Conservation (phyloP, 805 yeast species). For the Candida nanaspora region DNA sequence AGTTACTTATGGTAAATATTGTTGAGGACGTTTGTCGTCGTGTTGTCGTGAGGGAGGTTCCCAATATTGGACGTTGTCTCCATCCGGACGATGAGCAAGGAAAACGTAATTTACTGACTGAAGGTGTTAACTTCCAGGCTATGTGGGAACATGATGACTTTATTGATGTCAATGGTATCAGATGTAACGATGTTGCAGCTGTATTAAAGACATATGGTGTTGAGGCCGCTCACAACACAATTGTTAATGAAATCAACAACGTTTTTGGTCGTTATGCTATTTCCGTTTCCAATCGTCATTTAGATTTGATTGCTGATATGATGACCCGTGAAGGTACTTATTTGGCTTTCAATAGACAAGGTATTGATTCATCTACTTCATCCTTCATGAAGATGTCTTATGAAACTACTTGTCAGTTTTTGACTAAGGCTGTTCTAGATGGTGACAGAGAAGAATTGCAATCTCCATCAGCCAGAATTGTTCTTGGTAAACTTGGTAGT, state of each 20-base stretch:
- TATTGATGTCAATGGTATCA: slow-evolving; percentile 80
- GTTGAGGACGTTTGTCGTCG: slow-evolving; percentile 86
- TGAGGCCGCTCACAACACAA: slow-evolving; percentile 97
- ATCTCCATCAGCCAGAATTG: slow-evolving; percentile 90
- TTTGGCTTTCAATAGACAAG: slow-evolving; percentile 95
- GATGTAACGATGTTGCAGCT: slow-evolving; percentile 89
- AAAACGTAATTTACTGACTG: slow-evolving; percentile 78
- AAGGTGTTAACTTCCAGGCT: slow-evolving; percentile 95
- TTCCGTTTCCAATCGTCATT: slow-evolving; percentile 84
- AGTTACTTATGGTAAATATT: slow-evolving; percentile 93
- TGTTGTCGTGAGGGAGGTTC: slow-evolving; percentile 89
- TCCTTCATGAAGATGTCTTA: slow-evolving; percentile 98
- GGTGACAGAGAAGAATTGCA: slow-evolving; percentile 84
- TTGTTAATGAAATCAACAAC: slow-evolving; percentile 90
- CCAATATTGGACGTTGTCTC: slow-evolving; percentile 87
- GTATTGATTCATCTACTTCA: slow-evolving; percentile 92
- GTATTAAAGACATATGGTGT: slow-evolving; percentile 92
- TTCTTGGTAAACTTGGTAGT: slow-evolving; percentile 79
- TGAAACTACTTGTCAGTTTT: slow-evolving; percentile 96
- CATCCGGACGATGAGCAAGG: slow-evolving; percentile 69
- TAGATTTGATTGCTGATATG: slow-evolving; percentile 96
- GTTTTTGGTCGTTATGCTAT: slow-evolving; percentile 97
- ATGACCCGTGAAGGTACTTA: slow-evolving; percentile 99
- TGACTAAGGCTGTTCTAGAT: slow-evolving; percentile 92
- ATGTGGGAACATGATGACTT: slow-evolving; percentile 98